A percentile compares a stretch with the other conserved stretches of the same genome.
Evolutionary conservation across 2,329 filamentous ascomycete genomes (phyloP).

Genomic region (Ploettnerulaceae sp.): DNA sequence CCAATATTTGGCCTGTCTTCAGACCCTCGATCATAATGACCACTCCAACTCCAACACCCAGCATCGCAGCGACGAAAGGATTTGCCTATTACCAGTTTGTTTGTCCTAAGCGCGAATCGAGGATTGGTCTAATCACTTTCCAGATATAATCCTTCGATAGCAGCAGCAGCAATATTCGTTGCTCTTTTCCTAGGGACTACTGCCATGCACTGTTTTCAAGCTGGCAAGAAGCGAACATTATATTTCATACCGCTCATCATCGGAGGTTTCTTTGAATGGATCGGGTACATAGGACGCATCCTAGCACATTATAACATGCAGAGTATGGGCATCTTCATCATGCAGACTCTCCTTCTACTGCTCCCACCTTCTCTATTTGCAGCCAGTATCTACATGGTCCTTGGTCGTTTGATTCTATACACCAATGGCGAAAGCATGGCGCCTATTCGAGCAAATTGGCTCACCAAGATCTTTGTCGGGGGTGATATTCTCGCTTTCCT

Average conservation of each 20-base stretch:
- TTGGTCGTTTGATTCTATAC: constrained; percentile 35
- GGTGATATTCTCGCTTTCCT: constrained; percentile 42
- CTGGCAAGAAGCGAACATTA: constrained; percentile 27
- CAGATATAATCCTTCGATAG: constrained; percentile 43
- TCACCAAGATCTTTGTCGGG: constrained; percentile 44
- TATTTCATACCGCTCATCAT: constrained; percentile 43
- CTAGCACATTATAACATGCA: constrained; percentile 21
- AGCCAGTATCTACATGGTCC: constrained; percentile 38
- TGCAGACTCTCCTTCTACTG: constrained; percentile 36
- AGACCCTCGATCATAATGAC: neutral
- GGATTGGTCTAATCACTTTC: neutral
- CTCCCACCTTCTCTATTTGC: constrained; percentile 38
- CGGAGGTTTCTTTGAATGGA: constrained; percentile 40
- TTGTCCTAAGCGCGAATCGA: constrained; percentile 30
- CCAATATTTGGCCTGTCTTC: neutral
- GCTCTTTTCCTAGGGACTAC: constrained; percentile 34
- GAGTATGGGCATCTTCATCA: constrained; percentile 32
- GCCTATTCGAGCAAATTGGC: constrained; percentile 37
- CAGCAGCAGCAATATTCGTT: constrained; percentile 40
- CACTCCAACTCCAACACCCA: neutral
- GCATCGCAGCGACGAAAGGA: constrained; percentile 25
- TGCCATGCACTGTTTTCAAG: constrained; percentile 30
- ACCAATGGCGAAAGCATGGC: constrained; percentile 36
- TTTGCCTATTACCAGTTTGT: constrained; percentile 26
- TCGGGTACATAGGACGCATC: constrained; percentile 34